Conservation (phyloP, 2,329 filamentous ascomycete species). For the Fusarium zealandicum region DNA sequence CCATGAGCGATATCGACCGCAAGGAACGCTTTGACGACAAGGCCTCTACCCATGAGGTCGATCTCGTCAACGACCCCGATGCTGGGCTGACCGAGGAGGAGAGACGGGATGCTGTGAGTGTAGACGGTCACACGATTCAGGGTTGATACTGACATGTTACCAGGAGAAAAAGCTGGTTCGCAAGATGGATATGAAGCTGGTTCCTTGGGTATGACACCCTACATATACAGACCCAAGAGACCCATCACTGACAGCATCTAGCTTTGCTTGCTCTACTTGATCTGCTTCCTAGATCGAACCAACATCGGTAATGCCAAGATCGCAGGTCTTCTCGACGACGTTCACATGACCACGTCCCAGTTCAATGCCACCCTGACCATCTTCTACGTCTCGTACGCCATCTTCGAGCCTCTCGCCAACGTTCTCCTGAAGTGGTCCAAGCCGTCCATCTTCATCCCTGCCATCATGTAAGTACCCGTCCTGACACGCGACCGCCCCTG, state of each 20-base stretch:
- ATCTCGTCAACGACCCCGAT: conserved; percentile 55
- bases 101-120: conserved; percentile 64
- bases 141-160: conserved; percentile 11
- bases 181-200: conserved; percentile 67
- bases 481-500: background rate
- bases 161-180: conserved; percentile 69
- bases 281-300: conserved; percentile 77
- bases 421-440: conserved; percentile 77
- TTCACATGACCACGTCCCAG: conserved; percentile 67
- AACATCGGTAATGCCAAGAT: conserved; percentile 79
- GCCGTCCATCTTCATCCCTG: conserved; percentile 80
- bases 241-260: conserved; percentile 29
- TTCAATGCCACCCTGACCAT: conserved; percentile 82
- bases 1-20: conserved; percentile 48
- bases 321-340: conserved; percentile 59
- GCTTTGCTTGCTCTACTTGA: conserved; percentile 75
- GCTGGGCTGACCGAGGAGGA: conserved; percentile 70
- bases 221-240: background rate
- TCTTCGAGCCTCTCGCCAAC: conserved; percentile 82
- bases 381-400: conserved; percentile 85
- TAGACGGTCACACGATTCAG: background rate
- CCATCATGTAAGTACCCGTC: conserved; percentile 71
- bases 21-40: conserved; percentile 41
- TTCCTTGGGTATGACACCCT: conserved; percentile 59
- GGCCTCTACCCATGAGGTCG: conserved; percentile 41